phyloP scores from a whole-genome alignment of 192 early-diverging fungal species.

The Geranomyces variabilis region DNA sequence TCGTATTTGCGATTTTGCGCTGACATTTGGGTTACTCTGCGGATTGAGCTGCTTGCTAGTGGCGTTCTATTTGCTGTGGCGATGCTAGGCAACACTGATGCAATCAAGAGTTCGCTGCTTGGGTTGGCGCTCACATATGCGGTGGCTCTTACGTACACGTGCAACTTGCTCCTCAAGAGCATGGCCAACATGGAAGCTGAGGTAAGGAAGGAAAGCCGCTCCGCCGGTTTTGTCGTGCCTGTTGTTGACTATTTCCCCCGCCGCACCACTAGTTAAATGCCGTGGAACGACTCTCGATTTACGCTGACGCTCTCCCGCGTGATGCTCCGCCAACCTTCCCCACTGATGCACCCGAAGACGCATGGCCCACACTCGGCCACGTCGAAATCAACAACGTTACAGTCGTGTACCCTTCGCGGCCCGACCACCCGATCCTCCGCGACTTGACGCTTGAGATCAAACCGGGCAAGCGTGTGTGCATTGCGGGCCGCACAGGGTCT shows the following conservation, averaged over 20 bases:
- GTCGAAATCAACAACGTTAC: slow-evolving; percentile 65
- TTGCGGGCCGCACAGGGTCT: slow-evolving; percentile 57
- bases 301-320: slow-evolving; percentile 5
- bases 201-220: background rate
- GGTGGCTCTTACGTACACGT: slow-evolving; percentile 55
- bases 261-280: slow-evolving; percentile 3
- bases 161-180: slow-evolving; percentile 69
- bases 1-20: slow-evolving; percentile 71
- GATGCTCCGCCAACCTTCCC: background rate
- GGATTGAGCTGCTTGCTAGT: background rate
- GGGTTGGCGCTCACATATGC: slow-evolving; percentile 36
- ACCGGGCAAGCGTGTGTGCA: slow-evolving; percentile 39
- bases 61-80: slow-evolving; percentile 11
- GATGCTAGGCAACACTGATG: slow-evolving; percentile 45
- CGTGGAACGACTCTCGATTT: background rate
- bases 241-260: too few relatives aligned
- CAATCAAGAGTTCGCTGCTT: slow-evolving; percentile 8
- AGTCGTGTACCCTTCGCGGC: slow-evolving; percentile 50
- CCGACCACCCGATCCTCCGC: slow-evolving; percentile 2
- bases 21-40: slow-evolving; percentile 26
- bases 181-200: slow-evolving; percentile 52
- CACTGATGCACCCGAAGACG: background rate
- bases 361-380: slow-evolving; percentile 41
- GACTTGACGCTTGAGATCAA: slow-evolving; percentile 40
- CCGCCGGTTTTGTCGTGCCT: too few relatives aligned